Percentiles rank a stretch among this genome's conserved stretches.
phyloP scores from a whole-genome alignment of 2,329 filamentous ascomycete genomes.

The Clonostachys rhizophaga region DNA sequence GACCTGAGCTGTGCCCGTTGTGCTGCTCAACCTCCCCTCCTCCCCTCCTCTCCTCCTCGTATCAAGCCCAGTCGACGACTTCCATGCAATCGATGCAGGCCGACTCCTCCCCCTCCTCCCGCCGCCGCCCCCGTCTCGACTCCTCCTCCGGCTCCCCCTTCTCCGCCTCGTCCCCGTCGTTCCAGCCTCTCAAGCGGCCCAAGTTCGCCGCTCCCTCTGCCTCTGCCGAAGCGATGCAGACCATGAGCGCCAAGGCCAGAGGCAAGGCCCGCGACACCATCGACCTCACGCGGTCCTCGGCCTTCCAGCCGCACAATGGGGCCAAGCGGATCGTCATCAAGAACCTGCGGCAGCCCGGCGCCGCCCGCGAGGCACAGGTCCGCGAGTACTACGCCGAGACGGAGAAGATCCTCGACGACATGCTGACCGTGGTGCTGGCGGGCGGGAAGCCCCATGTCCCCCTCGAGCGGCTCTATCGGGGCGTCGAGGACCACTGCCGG shows the following conservation, averaged over 20 bases:
- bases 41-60: not conserved
- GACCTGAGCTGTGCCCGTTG: too few species aligned
- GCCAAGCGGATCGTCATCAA: constrained; percentile 90
- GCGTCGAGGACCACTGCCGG: constrained; percentile 87
- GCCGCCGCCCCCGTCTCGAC: constrained; percentile 29
- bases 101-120: constrained; percentile 23
- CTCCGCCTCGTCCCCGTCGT: constrained; percentile 10
- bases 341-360: constrained; percentile 68
- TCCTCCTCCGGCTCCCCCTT: constrained; percentile 22
- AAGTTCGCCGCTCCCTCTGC: constrained; percentile 8
- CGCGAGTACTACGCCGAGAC: constrained; percentile 75
- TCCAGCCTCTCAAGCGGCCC: constrained; percentile 19
- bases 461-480: constrained; percentile 85
- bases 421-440: constrained; percentile 69
- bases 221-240: not conserved
- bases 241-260: constrained; percentile 6
- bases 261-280: constrained; percentile 32
- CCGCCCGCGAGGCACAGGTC: constrained; percentile 48
- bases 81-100: constrained; percentile 25
- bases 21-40: not conserved
- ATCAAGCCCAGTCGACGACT: not conserved
- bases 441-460: constrained; percentile 61
- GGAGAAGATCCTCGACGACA: constrained; percentile 68
- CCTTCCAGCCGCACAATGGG: constrained; percentile 70
- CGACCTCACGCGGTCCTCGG: constrained; percentile 26